Base-by-base conservation (phyloP, 2,329 filamentous ascomycete genomes). In the Cercospora zeina region DNA sequence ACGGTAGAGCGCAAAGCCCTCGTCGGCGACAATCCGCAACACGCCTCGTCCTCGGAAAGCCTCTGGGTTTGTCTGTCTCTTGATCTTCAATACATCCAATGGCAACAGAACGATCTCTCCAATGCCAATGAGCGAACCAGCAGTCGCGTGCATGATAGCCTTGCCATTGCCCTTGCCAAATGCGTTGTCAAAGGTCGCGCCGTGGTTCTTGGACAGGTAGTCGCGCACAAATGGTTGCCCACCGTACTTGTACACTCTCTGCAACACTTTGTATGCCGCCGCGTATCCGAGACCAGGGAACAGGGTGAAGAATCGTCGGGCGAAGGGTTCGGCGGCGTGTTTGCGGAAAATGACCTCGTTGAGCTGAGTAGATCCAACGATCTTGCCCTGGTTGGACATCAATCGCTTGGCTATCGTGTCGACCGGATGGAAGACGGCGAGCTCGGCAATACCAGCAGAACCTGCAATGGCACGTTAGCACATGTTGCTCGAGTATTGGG, bases 141-240 rank as follows among this genome's bases (percentile, higher is more conserved):
- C 95, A 56, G 91, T 96, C 21, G 95, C 96, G 80, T 96, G 91
- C 89, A 99, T 89, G 72, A 99, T 92, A 13, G 95, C 93, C 84
- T 99, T 97, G 77, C 95, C 95, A 37, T 91, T 97, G 79, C 96
- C 96, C 81, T 93, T 93, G 75, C 95, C 95, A 73, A 99, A 99
- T 10, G 91, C 86, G 69, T 83, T 81, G 78, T 97, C 93, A 76
- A 99, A 99, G 69, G 88, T 83, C 71, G 85, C 83, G 69, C 90
- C 89, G 75, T 96, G 88, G 82, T 97, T 84, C 74, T 84, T 79
- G 57, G 85, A 84, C 57, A 99, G 85, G 79, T 89, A 97, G 79
- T 99, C 95, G 59, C 93, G 89, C 39, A 91, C 93, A 72, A 97
- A 90, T 49, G 95, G 95, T 82, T 99, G 95, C 55, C 95, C 95